Conservation (phyloP, 2,329 filamentous ascomycete genomes). For the Chaetomium sp. region DNA sequence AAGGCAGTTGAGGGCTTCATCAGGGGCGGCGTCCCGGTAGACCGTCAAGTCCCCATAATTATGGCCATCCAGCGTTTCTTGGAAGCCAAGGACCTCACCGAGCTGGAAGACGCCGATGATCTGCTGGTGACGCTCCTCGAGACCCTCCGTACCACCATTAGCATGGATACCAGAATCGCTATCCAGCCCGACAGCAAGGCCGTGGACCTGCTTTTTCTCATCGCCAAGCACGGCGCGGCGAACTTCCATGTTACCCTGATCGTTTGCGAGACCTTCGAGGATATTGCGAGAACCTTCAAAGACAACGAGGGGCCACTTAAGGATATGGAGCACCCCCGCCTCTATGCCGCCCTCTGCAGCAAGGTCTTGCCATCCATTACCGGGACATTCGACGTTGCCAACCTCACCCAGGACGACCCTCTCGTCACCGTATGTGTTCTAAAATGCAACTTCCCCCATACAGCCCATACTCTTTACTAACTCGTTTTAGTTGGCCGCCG, state of each 20-base stretch:
- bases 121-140: conserved; percentile 88
- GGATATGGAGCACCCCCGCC: conserved; percentile 57
- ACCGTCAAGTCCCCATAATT: conserved; percentile 63
- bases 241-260: conserved; percentile 92
- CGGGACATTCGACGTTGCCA: conserved; percentile 85
- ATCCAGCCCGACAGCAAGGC: conserved; percentile 73
- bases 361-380: conserved; percentile 87
- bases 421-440: conserved; percentile 67
- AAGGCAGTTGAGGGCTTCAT: conserved; percentile 76
- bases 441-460: background rate
- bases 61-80: conserved; percentile 73
- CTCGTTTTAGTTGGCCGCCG: conserved; percentile 63
- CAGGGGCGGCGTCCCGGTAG: conserved; percentile 51
- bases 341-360: conserved; percentile 76
- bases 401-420: conserved; percentile 80
- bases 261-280: conserved; percentile 88
- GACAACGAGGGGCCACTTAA: conserved; percentile 23
- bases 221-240: conserved; percentile 82
- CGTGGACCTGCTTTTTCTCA: conserved; percentile 80
- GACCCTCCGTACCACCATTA: conserved; percentile 79
- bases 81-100: conserved; percentile 74
- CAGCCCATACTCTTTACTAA: conserved; percentile 16
- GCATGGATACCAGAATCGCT: conserved; percentile 74
- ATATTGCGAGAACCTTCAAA: conserved; percentile 69
- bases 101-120: conserved; percentile 87